Evolutionary conservation across 1,284 basidiomycete species (phyloP).

Genomic region (Boletus subluridellus): DNA sequence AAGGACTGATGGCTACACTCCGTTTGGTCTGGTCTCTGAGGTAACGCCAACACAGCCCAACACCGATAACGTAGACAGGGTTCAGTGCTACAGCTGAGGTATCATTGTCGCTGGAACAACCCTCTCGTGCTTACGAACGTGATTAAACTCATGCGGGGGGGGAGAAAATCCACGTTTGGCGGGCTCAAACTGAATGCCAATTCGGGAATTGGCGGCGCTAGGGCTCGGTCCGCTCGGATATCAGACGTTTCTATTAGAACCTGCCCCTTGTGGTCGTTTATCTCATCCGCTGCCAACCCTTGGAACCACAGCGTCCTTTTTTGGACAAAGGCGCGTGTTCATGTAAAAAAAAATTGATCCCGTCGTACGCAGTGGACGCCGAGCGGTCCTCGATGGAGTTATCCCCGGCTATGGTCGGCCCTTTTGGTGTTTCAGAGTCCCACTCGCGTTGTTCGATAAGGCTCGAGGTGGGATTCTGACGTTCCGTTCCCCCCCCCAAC

Average conservation of each 20-base stretch:
- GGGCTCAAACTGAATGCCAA: slow-evolving; percentile 20
- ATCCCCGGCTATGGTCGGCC: neutral
- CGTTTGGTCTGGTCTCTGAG: slow-evolving; percentile 13
- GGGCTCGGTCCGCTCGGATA: neutral
- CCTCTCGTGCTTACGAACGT: neutral
- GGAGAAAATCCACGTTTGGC: slow-evolving; percentile 17
- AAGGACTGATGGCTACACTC: neutral
- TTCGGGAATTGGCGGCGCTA: slow-evolving; percentile 4
- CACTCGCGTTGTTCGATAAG: slow-evolving; percentile 11
- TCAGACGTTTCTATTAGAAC: slow-evolving; percentile 34
- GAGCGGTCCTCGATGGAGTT: slow-evolving; percentile 12
- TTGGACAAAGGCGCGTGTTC: slow-evolving; percentile 13
- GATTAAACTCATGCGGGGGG: neutral
- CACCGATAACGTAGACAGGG: slow-evolving; percentile 13
- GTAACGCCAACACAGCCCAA: slow-evolving; percentile 21
- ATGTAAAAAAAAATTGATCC: neutral
- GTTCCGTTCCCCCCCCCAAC: neutral
- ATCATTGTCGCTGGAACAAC: slow-evolving; percentile 10
- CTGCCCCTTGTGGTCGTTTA: slow-evolving; percentile 22
- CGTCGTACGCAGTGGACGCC: neutral
- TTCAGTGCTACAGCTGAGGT: slow-evolving; percentile 10
- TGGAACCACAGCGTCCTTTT: slow-evolving; percentile 6
- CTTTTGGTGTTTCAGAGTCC: slow-evolving; percentile 1
- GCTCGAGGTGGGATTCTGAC: neutral
- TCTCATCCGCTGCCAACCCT: slow-evolving; percentile 7